Base-by-base conservation (phyloP, 1,139 yeast genomes). In the Geotrichum europaeum region DNA sequence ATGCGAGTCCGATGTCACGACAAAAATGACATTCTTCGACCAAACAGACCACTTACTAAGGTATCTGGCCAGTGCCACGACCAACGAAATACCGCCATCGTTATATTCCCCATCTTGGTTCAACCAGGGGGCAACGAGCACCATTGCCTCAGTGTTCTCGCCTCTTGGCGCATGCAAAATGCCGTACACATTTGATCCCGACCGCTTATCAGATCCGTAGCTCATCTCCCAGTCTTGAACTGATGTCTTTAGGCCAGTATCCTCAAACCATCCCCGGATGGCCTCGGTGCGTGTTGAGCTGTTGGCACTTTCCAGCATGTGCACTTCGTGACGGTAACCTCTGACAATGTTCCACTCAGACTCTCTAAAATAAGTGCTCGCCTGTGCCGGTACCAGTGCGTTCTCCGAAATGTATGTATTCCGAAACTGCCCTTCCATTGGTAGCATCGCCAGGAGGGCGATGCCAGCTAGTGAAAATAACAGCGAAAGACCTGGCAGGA, bases 341-440 rank as follows among this genome's bases (percentile, higher is more conserved):
- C 98, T 78, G 30, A 91, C 84, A 60, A 89, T 79, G 69, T 92
- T 90, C 97, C 98, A 94, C 70, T 94, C 99, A 57, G 94, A 85
- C 68, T 92, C 98, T 62, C 98, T 79, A 72, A 90, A 95, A 71
- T 90, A 91, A 20, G 96, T 87, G 67, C 86, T 87, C 2, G 94
- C 98, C 72, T 94, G 98, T 0, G 96, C 92, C 13, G 99, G 98
- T 89, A 95, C 86, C 72, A 95, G 78, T 45, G 99, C 99, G 75
- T 94, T 95, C 72, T 95, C 99, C 9, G 96, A 87, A 24, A 92
- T 88, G 71, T 94, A 94, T 6, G 97, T 89, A 66, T 80, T 77
- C 60, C 97, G 79, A 70, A 79, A 90, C 71, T 89, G 89, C 25
- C 97, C 98, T 51, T 87, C 87, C 67, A 85, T 67, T 0, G 99